phyloP scores from a whole-genome alignment of 2,329 filamentous ascomycete species.

The Aspergillus hortae region DNA sequence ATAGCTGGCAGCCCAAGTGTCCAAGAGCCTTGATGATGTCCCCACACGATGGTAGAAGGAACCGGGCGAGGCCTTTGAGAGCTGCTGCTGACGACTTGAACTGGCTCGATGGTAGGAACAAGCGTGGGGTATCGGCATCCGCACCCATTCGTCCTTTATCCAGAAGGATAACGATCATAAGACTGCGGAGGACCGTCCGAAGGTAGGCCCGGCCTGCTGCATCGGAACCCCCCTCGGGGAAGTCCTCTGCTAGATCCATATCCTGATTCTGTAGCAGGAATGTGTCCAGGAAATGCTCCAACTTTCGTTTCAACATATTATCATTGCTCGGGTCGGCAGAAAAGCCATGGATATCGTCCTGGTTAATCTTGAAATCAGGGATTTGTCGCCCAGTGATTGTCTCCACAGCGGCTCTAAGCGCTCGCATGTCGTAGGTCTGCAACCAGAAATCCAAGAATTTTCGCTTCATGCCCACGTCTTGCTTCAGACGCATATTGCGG shows the following conservation, averaged over 20 bases:
- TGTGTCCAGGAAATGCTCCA: conserved; percentile 53
- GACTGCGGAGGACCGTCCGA: conserved; percentile 54
- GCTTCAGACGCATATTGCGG: conserved; percentile 46
- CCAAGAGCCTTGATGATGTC: conserved; percentile 54
- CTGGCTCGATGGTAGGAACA: conserved; percentile 51
- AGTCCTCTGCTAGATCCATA: conserved; percentile 27
- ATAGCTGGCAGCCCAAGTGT: conserved; percentile 56
- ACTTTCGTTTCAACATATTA: conserved; percentile 36
- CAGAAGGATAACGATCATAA: conserved; percentile 59
- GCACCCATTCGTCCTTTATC: conserved; percentile 50
- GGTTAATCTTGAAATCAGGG: conserved; percentile 15
- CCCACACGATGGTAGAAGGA: conserved; percentile 58
- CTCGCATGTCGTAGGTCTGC: conserved; percentile 52
- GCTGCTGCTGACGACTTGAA: conserved; percentile 56
- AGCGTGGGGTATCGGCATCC: conserved; percentile 27
- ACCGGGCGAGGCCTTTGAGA: conserved; percentile 48
- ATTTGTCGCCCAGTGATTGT: conserved; percentile 57
- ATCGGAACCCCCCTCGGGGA: conserved; percentile 36
- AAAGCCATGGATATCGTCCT: neutral
- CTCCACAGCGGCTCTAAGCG: conserved; percentile 54
- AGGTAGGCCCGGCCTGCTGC: conserved; percentile 49
- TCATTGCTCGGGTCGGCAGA: conserved; percentile 7
- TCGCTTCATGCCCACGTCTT: conserved; percentile 57
- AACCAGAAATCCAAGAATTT: conserved; percentile 58
- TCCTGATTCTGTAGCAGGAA: conserved; percentile 60